A percentile compares a stretch with the other conserved stretches of the same genome.
Conservation (phyloP, 1,284 basidiomycete species). For the Ceratobasidium sp. region DNA sequence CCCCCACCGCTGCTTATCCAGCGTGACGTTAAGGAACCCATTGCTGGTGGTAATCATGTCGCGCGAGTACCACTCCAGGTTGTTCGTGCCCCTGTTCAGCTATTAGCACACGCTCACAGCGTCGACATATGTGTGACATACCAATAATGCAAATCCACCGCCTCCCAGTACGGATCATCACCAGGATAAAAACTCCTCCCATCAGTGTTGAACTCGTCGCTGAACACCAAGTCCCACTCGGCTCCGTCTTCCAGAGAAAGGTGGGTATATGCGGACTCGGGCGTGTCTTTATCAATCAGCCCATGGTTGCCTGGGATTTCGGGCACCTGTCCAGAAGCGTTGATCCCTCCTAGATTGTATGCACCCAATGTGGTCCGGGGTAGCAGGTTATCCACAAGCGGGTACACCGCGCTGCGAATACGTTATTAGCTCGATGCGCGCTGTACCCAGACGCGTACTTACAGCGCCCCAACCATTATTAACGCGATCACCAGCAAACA, state of each 20-base stretch:
- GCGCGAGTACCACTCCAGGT: conserved; percentile 79
- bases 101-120: background rate
- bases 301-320: conserved; percentile 46
- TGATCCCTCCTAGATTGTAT: conserved; percentile 53
- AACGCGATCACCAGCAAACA: conserved; percentile 38
- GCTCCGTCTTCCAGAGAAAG: conserved; percentile 64
- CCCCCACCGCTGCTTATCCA: conserved; percentile 69
- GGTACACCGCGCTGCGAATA: conserved; percentile 32
- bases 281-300: conserved; percentile 73
- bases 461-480: conserved; percentile 39
- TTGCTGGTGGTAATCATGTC: conserved; percentile 76
- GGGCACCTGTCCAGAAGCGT: conserved; percentile 54
- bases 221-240: conserved; percentile 81
- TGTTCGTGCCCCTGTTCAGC: conserved; percentile 55
- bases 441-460: conserved; percentile 1
- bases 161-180: conserved; percentile 76
- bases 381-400: conserved; percentile 22
- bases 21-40: conserved; percentile 81
- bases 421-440: background rate
- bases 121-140: conserved; percentile 44
- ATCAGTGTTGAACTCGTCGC: conserved; percentile 83
- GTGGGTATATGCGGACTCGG: conserved; percentile 57
- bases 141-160: conserved; percentile 78
- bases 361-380: conserved; percentile 42
- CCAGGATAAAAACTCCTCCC: conserved; percentile 63